phyloP scores from a whole-genome alignment of 306 rosid genomes.

The Pterocarpus macrocarpus region DNA sequence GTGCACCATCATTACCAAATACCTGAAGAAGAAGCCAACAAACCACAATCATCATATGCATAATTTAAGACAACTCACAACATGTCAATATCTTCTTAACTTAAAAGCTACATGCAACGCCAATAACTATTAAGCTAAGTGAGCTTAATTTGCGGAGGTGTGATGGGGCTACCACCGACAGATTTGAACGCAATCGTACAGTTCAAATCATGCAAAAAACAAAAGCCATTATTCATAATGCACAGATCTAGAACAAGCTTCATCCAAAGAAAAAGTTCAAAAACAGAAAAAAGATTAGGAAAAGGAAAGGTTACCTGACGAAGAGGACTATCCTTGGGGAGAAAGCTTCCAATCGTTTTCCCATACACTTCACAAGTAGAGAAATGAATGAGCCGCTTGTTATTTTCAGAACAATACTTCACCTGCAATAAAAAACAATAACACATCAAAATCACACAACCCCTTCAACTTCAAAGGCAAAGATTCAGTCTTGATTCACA shows the following conservation, averaged over 20 bases:
- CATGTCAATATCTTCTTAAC: not conserved
- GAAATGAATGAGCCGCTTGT: slow-evolving; percentile 94
- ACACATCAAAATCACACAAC: slow-evolving; percentile 47
- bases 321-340: slow-evolving; percentile 96
- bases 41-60: not conserved
- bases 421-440: slow-evolving; percentile 56
- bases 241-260: slow-evolving; percentile 45
- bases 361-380: slow-evolving; percentile 99
- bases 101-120: not conserved
- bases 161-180: slow-evolving; percentile 40
- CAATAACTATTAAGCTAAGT: not conserved
- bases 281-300: not conserved
- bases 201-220: slow-evolving; percentile 34
- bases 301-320: slow-evolving; percentile 75
- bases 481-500: slow-evolving; percentile 1
- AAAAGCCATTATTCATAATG: not conserved
- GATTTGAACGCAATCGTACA: not conserved
- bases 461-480: slow-evolving; percentile 10
- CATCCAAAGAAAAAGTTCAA: not conserved
- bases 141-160: not conserved
- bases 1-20: slow-evolving; percentile 8
- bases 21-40: not conserved
- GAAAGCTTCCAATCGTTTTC: slow-evolving; percentile 96
- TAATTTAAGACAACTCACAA: not conserved
- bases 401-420: slow-evolving; percentile 90